These are phyloP conservation scores for Metarhizium sp. DNA, from an alignment of 2,329 filamentous ascomycete species.

Conservation along the genomic window DNA sequence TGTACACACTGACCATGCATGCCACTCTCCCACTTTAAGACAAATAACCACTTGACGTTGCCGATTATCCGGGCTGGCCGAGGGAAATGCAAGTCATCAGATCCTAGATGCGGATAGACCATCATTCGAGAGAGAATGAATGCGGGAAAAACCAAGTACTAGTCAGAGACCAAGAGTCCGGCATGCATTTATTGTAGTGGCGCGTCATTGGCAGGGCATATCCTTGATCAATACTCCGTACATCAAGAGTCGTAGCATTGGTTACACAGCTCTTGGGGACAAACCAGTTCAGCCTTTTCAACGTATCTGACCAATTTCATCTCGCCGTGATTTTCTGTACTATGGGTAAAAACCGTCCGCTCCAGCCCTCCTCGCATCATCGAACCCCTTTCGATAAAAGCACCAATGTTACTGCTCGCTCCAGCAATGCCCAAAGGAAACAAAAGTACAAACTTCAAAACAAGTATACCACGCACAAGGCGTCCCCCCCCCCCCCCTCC, in stretches of 20 bases:
- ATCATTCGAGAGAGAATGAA: no score
- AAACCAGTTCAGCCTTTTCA: neutral
- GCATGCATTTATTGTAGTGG: no score
- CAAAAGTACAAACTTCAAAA: neutral
- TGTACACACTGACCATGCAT: no score
- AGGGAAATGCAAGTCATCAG: no score
- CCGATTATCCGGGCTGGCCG: no score
- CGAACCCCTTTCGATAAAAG: neutral
- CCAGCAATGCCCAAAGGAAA: neutral
- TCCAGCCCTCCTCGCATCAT: neutral
- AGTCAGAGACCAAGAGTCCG: no score
- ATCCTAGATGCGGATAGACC: neutral
- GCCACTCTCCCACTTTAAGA: no score
- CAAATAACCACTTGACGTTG: no score
- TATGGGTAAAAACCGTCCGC: neutral
- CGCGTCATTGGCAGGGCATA: neutral
- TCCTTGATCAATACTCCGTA: neutral
- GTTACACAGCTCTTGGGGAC: neutral
- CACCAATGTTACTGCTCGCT: neutral
- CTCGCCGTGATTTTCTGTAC: neutral
- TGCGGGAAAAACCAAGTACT: no score
- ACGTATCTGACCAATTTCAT: slow-evolving; percentile 4
- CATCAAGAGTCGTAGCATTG: neutral
- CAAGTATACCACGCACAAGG: neutral
- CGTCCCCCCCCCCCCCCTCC: neutral